Percentiles rank a stretch among this genome's conserved stretches.
Evolutionary conservation across 2,329 filamentous ascomycete genomes (phyloP).

Genomic region (Penicillium sp.): DNA sequence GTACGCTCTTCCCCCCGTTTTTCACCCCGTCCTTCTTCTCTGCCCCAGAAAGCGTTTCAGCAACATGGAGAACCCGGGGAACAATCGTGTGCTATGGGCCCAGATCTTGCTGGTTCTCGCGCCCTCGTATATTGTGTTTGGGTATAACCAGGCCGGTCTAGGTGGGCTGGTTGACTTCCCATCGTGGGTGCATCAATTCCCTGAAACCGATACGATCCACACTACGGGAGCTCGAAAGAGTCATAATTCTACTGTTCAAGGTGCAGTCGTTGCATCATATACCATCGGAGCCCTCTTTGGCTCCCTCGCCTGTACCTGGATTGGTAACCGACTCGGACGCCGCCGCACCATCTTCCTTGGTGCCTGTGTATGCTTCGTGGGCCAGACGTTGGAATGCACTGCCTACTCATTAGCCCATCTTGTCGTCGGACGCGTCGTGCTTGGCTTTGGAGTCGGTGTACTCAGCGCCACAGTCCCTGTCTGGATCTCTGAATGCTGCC

Average conservation of each 20-base stretch:
- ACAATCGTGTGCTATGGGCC: neutral
- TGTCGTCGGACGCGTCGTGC: conserved; percentile 1
- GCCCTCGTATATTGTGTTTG: neutral
- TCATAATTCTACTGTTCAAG: conserved; percentile 1
- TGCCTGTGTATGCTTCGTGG: neutral
- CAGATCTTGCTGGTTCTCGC: neutral
- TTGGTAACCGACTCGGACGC: conserved; percentile 5
- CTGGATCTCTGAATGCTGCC: conserved; percentile 1
- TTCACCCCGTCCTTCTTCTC: too few relatives aligned
- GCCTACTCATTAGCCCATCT: neutral
- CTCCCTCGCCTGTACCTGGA: neutral
- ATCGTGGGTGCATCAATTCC: neutral
- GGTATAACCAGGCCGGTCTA: conserved; percentile 2
- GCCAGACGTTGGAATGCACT: neutral
- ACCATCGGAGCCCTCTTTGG: conserved; percentile 1
- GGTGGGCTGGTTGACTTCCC: conserved; percentile 4
- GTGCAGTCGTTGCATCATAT: conserved; percentile 3
- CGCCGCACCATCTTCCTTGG: neutral
- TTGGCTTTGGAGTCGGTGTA: neutral
- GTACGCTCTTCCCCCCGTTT: too few relatives aligned
- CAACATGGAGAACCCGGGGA: neutral
- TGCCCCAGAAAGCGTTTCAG: too few relatives aligned
- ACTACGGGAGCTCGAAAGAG: neutral
- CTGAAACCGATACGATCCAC: neutral
- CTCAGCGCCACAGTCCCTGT: conserved; percentile 3